A percentile compares a stretch with the other conserved stretches of the same genome.
Evolutionary conservation across 805 yeast species (phyloP).

Genomic region (Yarrowia keelungensis): DNA sequence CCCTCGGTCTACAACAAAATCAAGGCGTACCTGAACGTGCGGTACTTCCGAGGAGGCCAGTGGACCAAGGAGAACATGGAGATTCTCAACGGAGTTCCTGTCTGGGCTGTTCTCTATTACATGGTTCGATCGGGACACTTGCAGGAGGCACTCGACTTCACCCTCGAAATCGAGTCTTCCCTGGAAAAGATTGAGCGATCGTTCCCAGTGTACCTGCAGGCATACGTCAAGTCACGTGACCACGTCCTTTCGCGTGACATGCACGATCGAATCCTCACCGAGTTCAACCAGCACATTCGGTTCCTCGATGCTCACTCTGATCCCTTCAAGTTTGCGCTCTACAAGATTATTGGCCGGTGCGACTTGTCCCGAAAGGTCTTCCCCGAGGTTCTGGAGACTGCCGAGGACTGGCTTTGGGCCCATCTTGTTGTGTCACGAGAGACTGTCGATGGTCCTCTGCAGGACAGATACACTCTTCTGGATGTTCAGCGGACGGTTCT

Average conservation of each 20-base stretch:
- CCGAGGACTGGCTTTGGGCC: constrained; percentile 98
- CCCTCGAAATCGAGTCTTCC: constrained; percentile 66
- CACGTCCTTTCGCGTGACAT: constrained; percentile 68
- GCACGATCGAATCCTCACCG: constrained; percentile 72
- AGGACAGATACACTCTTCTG: constrained; percentile 72
- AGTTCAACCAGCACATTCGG: constrained; percentile 84
- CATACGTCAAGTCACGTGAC: constrained; percentile 64
- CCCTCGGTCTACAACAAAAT: constrained; percentile 78
- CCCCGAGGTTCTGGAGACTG: constrained; percentile 74
- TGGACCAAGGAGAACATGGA: constrained; percentile 64
- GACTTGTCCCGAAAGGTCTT: constrained; percentile 68
- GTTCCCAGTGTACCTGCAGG: constrained; percentile 79
- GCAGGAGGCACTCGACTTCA: constrained; percentile 77
- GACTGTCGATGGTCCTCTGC: constrained; percentile 56
- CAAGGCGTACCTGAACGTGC: constrained; percentile 63
- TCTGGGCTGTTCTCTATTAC: constrained; percentile 93
- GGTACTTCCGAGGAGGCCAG: constrained; percentile 53
- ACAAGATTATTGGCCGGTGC: constrained; percentile 92
- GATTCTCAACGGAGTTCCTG: constrained; percentile 80
- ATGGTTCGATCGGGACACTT: constrained; percentile 82
- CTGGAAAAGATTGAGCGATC: constrained; percentile 86
- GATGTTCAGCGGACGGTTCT: constrained; percentile 77
- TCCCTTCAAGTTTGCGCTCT: constrained; percentile 88
- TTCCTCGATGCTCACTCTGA: constrained; percentile 70
- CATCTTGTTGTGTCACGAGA: constrained; percentile 81